These are phyloP conservation scores for Eutrema japonicum DNA, from an alignment of 345 rosid genomes.

Conservation along the genomic window DNA sequence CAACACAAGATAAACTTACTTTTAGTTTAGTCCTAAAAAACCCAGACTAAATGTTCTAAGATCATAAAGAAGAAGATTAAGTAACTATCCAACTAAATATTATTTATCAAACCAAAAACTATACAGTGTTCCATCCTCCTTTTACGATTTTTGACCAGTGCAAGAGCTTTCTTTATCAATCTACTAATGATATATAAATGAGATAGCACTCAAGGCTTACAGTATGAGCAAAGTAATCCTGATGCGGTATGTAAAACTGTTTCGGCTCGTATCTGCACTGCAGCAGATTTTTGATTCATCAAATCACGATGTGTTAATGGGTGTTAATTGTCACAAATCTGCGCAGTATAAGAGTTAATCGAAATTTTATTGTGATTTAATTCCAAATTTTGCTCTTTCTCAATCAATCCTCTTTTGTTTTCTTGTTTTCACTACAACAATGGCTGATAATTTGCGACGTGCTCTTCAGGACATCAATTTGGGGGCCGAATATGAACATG, in stretches of 20 bases:
- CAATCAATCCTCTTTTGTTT: too few relatives aligned
- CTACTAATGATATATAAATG: not conserved
- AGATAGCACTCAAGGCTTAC: conserved; percentile 52
- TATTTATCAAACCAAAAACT: not conserved
- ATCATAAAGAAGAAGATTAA: not conserved
- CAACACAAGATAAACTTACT: not conserved
- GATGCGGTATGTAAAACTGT: conserved; percentile 94
- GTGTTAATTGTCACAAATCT: too few relatives aligned
- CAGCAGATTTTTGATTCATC: conserved; percentile 70
- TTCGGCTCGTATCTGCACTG: conserved; percentile 90
- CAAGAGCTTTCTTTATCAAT: not conserved
- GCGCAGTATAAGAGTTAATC: too few relatives aligned
- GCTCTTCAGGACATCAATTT: too few relatives aligned
- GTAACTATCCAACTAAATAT: not conserved
- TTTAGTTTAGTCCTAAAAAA: too few relatives aligned
- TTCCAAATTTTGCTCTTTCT: too few relatives aligned
- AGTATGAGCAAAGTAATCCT: conserved; percentile 86
- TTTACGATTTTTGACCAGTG: not conserved
- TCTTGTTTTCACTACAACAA: too few relatives aligned
- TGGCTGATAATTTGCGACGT: too few relatives aligned
- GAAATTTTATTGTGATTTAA: too few relatives aligned
- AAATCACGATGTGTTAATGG: conserved; percentile 16
- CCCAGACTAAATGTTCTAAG: not conserved
- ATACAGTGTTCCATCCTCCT: conserved; percentile 11
- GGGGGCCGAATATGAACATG: too few relatives aligned